A percentile compares a stretch with the other conserved stretches of the same genome.
Conservation (phyloP, 495 filamentous ascomycete species). For the Chaetomidium leptoderma region DNA sequence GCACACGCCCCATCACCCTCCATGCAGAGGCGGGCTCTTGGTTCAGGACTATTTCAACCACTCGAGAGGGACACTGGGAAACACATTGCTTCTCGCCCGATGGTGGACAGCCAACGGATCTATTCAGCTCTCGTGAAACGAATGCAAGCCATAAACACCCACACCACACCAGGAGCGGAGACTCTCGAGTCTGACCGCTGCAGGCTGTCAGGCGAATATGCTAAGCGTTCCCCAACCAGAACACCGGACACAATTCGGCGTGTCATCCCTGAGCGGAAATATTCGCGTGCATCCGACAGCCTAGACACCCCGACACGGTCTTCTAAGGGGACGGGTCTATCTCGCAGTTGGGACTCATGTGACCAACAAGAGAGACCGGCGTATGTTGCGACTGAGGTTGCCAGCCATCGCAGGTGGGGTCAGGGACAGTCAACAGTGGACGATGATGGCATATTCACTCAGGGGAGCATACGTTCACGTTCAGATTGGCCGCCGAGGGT, state of each 20-base stretch:
- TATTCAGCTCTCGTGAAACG: conserved; percentile 72
- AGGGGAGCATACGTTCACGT: conserved; percentile 3
- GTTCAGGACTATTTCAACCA: conserved; percentile 19
- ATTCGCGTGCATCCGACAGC: not conserved
- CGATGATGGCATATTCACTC: not conserved
- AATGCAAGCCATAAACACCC: conserved; percentile 38
- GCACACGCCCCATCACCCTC: conserved; percentile 45
- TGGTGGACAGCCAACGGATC: conserved; percentile 60
- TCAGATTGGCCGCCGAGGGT: conserved; percentile 35
- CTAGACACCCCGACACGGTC: conserved; percentile 6
- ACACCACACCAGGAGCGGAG: not conserved
- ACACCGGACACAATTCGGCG: conserved; percentile 12
- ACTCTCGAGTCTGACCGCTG: not conserved
- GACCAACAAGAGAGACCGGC: not conserved
- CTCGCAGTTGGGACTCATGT: not conserved
- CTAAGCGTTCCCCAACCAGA: not conserved
- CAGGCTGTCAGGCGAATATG: not conserved
- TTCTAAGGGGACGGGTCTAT: not conserved
- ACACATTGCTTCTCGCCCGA: not conserved
- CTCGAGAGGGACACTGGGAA: not conserved
- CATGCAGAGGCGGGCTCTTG: conserved; percentile 24
- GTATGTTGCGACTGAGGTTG: not conserved
- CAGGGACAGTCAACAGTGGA: conserved; percentile 15
- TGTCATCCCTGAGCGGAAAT: not conserved
- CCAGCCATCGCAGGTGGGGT: not conserved